Percentiles rank a stretch among this genome's conserved stretches.
Conservation (phyloP, 176 grass and related monocot genomes). For the Metroxylon sagu region DNA sequence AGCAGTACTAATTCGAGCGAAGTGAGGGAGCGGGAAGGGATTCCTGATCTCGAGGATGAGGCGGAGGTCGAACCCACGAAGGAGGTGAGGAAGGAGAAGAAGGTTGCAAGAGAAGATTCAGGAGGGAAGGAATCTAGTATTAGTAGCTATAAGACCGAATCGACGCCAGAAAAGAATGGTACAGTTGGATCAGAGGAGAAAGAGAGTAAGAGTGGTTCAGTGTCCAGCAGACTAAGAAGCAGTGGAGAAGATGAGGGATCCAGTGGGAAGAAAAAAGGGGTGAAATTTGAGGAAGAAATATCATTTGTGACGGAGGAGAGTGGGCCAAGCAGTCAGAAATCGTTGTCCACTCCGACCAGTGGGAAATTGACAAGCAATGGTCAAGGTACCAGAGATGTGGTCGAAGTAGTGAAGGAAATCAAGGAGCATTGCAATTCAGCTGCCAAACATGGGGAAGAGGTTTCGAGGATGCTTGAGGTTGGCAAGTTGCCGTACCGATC, state of each 20-base stretch:
- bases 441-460: constrained; percentile 33
- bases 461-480: constrained; percentile 67
- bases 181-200: constrained; percentile 5
- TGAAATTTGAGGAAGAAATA: constrained; percentile 35
- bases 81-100: constrained; percentile 10
- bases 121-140: too few relatives aligned
- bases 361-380: constrained; percentile 20
- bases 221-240: constrained; percentile 15
- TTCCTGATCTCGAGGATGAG: constrained; percentile 90
- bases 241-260: constrained; percentile 21
- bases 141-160: too few relatives aligned
- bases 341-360: background rate
- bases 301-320: constrained; percentile 8
- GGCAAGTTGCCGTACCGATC: constrained; percentile 39
- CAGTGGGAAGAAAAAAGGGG: constrained; percentile 31
- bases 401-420: constrained; percentile 48
- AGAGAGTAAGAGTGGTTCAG: constrained; percentile 15
- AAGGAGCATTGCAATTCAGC: constrained; percentile 42
- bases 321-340: constrained; percentile 1
- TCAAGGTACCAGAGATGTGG: constrained; percentile 34
- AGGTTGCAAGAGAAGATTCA: background rate
- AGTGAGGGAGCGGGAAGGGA: constrained; percentile 67
- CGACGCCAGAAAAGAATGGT: constrained; percentile 3
- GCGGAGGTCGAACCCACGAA: constrained; percentile 23
- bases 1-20: constrained; percentile 47